Conservation (phyloP, 768 basidiomycete species). For the Agaricus sinodeliciosus region DNA sequence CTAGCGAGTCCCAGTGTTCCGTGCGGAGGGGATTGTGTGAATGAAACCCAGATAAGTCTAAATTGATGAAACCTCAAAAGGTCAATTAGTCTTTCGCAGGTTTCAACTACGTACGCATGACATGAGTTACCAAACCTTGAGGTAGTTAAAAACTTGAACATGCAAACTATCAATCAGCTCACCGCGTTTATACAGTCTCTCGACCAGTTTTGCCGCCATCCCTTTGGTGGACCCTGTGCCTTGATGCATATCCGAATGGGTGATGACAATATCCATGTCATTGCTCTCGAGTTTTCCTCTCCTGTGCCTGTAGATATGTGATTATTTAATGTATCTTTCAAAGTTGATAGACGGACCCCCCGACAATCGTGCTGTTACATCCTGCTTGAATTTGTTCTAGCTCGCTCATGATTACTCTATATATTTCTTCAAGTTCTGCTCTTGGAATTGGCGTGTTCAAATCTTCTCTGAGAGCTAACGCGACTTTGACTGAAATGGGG, state of each 20-base stretch:
- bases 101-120: slow-evolving; percentile 61
- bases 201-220: slow-evolving; percentile 55
- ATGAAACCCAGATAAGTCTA: slow-evolving; percentile 60
- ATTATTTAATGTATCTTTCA: not conserved
- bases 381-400: slow-evolving; percentile 57
- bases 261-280: slow-evolving; percentile 88
- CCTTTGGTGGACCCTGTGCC: slow-evolving; percentile 48
- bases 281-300: slow-evolving; percentile 77
- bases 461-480: slow-evolving; percentile 53
- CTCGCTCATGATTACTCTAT: slow-evolving; percentile 59
- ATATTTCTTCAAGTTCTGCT: slow-evolving; percentile 74
- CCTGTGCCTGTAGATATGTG: slow-evolving; percentile 51
- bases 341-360: slow-evolving; percentile 50
- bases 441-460: slow-evolving; percentile 54
- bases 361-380: slow-evolving; percentile 69
- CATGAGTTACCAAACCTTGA: slow-evolving; percentile 68
- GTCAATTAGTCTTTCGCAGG: not conserved
- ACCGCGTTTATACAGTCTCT: slow-evolving; percentile 52
- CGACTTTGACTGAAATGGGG: slow-evolving; percentile 45
- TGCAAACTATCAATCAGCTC: slow-evolving; percentile 12
- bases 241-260: slow-evolving; percentile 46
- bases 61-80: not conserved
- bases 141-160: not conserved
- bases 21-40: slow-evolving; percentile 45
- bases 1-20: slow-evolving; percentile 72